Evolutionary conservation across 176 grass and related monocot genomes (phyloP).

Genomic region (Urochloa ruziziensis): DNA sequence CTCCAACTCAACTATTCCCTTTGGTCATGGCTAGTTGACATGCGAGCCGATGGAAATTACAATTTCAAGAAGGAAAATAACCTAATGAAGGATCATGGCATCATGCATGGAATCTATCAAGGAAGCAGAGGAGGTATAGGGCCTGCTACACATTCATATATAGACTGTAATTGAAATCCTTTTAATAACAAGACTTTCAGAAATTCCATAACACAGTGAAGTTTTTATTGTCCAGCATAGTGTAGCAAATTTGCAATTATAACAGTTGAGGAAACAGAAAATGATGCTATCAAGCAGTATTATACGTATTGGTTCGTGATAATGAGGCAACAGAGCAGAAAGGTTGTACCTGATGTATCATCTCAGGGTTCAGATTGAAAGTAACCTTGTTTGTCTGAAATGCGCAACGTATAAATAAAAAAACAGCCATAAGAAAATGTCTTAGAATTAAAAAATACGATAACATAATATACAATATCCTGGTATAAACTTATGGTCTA

Average conservation of each 20-base stretch:
- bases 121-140: background rate
- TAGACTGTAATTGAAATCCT: background rate
- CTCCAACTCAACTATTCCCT: background rate
- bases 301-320: background rate
- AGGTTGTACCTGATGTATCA: slow-evolving; percentile 76
- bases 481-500: background rate
- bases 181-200: background rate
- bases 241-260: background rate
- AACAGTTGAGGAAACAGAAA: background rate
- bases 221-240: background rate
- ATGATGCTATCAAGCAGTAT: background rate
- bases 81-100: background rate
- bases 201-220: background rate
- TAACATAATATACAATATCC: slow-evolving; percentile 1
- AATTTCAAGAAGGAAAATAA: background rate
- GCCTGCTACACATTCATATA: background rate
- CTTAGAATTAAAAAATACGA: slow-evolving; percentile 23
- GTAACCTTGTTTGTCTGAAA: slow-evolving; percentile 94
- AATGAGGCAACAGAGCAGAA: slow-evolving; percentile 1
- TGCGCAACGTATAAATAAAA: slow-evolving; percentile 29
- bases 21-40: background rate
- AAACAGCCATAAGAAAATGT: slow-evolving; percentile 22
- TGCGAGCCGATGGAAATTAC: background rate
- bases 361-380: slow-evolving; percentile 89
- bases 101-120: background rate